phyloP scores from a whole-genome alignment of 1,284 basidiomycete genomes.

The Boletus sp. region DNA sequence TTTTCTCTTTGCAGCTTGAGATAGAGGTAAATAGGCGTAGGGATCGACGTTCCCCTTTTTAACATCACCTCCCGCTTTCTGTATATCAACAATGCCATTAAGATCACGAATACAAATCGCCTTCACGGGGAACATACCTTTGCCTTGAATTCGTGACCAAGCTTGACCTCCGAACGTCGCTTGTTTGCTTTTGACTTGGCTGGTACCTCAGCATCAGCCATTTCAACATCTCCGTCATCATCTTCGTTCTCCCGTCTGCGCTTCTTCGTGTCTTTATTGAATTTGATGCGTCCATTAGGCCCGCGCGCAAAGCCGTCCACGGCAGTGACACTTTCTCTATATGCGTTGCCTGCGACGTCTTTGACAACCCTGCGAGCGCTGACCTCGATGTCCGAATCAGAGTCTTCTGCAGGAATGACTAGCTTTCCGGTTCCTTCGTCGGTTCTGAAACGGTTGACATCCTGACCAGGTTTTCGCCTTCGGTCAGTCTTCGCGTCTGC shows the following conservation, averaged over 20 bases:
- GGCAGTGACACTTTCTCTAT: conserved; percentile 76
- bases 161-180: conserved; percentile 52
- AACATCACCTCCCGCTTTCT: conserved; percentile 92
- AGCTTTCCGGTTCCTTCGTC: conserved; percentile 87
- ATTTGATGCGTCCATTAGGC: conserved; percentile 82
- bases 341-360: conserved; percentile 76
- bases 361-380: conserved; percentile 38
- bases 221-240: conserved; percentile 61
- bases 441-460: conserved; percentile 83
- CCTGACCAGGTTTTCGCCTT: conserved; percentile 79
- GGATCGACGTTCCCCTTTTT: conserved; percentile 86
- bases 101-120: not conserved
- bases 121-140: conserved; percentile 44
- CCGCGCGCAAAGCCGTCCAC: conserved; percentile 88
- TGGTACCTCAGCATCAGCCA: conserved; percentile 49
- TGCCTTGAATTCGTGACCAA: conserved; percentile 90
- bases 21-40: conserved; percentile 85
- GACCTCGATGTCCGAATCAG: conserved; percentile 40
- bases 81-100: conserved; percentile 5
- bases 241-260: conserved; percentile 63
- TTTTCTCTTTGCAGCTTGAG: conserved; percentile 74
- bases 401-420: conserved; percentile 70
- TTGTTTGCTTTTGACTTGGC: conserved; percentile 51
- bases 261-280: conserved; percentile 96
- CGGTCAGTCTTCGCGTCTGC: conserved; percentile 51